These are phyloP conservation scores for Parascedosporium putredinis DNA, from an alignment of 2,329 filamentous ascomycete genomes.

Conservation along the genomic window DNA sequence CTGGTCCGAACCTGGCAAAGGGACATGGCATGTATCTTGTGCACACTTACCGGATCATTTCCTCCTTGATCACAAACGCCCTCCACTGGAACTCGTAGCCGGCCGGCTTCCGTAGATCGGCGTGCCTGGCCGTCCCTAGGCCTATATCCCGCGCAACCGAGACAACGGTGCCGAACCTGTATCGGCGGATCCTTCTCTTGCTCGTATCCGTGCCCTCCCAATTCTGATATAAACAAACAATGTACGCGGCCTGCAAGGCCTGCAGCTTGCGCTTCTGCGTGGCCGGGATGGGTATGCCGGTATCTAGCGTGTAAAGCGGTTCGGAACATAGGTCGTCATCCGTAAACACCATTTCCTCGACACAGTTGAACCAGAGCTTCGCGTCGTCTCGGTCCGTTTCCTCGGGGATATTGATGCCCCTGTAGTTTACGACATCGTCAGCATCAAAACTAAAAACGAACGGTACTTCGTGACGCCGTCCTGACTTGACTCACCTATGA, in stretches of 20 bases:
- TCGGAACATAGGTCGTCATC: slow-evolving; percentile 25
- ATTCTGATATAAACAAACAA: slow-evolving; percentile 27
- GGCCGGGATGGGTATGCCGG: slow-evolving; percentile 9
- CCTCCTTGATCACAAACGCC: slow-evolving; percentile 22
- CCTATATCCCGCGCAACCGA: slow-evolving; percentile 24
- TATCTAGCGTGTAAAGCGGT: slow-evolving; percentile 7
- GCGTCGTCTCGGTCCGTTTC: slow-evolving; percentile 20
- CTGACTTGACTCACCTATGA: slow-evolving; percentile 24
- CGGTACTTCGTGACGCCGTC: too few relatives aligned
- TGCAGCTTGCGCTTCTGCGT: slow-evolving; percentile 19
- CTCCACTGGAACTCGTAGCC: slow-evolving; percentile 22
- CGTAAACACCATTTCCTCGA: slow-evolving; percentile 26
- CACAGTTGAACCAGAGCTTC: slow-evolving; percentile 24
- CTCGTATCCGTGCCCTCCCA: slow-evolving; percentile 25
- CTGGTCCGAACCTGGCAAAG: neutral
- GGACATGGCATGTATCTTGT: too few relatives aligned
- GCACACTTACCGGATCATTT: slow-evolving; percentile 23
- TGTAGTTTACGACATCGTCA: too few relatives aligned
- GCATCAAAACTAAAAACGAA: too few relatives aligned
- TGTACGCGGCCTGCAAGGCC: slow-evolving; percentile 24
- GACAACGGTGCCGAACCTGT: slow-evolving; percentile 24
- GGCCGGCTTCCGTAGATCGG: slow-evolving; percentile 15
- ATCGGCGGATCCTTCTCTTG: slow-evolving; percentile 24
- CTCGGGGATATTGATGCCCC: slow-evolving; percentile 21
- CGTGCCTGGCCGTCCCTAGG: slow-evolving; percentile 17